These are phyloP conservation scores for Lipomyces sp. DNA, from an alignment of 805 yeast genomes.

Conservation along the genomic window DNA sequence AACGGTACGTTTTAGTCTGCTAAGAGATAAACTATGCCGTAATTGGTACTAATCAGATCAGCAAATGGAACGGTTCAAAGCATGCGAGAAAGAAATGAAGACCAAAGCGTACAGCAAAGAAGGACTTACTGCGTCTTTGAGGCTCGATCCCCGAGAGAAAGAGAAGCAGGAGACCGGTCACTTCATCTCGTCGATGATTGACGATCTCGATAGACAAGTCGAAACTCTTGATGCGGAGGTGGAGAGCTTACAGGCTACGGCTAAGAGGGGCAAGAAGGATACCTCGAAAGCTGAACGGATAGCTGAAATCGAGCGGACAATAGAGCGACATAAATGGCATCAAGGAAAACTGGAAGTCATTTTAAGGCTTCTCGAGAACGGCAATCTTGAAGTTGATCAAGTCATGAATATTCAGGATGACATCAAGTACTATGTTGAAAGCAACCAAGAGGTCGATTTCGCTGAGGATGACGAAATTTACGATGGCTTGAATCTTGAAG, in stretches of 20 bases:
- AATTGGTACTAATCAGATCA: constrained; percentile 22
- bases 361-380: constrained; percentile 76
- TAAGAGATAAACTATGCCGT: not conserved
- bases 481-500: constrained; percentile 77
- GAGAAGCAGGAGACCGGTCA: constrained; percentile 74
- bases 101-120: constrained; percentile 94
- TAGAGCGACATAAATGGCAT: constrained; percentile 81
- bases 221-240: constrained; percentile 78
- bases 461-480: constrained; percentile 92
- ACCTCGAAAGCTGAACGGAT: constrained; percentile 59
- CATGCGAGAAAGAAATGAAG: constrained; percentile 89
- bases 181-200: constrained; percentile 72
- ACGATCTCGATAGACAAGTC: constrained; percentile 78
- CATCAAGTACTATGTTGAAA: constrained; percentile 89
- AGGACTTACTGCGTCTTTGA: constrained; percentile 74
- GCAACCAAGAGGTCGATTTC: constrained; percentile 89
- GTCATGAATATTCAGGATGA: constrained; percentile 83
- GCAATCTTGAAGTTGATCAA: constrained; percentile 75
- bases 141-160: constrained; percentile 77
- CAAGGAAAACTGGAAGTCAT: constrained; percentile 76
- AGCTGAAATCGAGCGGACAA: constrained; percentile 62
- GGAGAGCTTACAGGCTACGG: constrained; percentile 56
- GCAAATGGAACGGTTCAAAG: constrained; percentile 95
- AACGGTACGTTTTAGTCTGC: constrained; percentile 39
- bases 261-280: constrained; percentile 66